Conservation (phyloP, 768 basidiomycete species). For the Galerina sulciceps region DNA sequence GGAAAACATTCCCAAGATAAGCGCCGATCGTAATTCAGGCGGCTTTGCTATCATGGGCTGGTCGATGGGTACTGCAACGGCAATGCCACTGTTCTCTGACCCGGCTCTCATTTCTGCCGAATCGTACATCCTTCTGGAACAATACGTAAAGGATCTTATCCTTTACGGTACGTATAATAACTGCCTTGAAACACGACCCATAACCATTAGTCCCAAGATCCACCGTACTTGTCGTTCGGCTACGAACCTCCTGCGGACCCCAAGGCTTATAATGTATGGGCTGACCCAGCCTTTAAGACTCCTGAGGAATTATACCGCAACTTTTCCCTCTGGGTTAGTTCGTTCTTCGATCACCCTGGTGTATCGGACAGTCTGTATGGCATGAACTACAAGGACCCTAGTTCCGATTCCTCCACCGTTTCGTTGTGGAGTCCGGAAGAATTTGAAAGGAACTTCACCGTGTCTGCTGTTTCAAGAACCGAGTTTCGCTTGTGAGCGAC, state of each 20-base stretch:
- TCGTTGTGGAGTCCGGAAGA: slow-evolving; percentile 26
- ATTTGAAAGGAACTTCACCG: slow-evolving; percentile 12
- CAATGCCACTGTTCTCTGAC: slow-evolving; percentile 33
- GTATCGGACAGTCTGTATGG: neutral
- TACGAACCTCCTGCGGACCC: slow-evolving; percentile 23
- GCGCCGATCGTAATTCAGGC: slow-evolving; percentile 28
- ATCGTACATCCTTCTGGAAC: slow-evolving; percentile 27
- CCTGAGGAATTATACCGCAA: slow-evolving; percentile 24
- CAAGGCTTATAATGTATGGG: slow-evolving; percentile 24
- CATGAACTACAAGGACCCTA: neutral
- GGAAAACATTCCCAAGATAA: slow-evolving; percentile 29
- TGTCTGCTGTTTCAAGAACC: neutral
- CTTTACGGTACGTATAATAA: slow-evolving; percentile 31
- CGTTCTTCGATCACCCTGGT: slow-evolving; percentile 32
- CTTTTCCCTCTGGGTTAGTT: slow-evolving; percentile 32
- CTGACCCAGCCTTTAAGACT: slow-evolving; percentile 24
- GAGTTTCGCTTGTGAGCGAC: neutral
- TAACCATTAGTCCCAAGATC: slow-evolving; percentile 25
- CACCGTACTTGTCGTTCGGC: slow-evolving; percentile 33
- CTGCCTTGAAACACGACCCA: neutral
- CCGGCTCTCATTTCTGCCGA: slow-evolving; percentile 22
- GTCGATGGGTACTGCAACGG: slow-evolving; percentile 37
- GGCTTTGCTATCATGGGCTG: slow-evolving; percentile 44
- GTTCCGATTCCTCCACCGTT: slow-evolving; percentile 18
- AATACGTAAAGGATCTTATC: slow-evolving; percentile 34